Evolutionary conservation across 805 yeast genomes (phyloP).

Genomic region (Zygoascus flipseniorum): DNA sequence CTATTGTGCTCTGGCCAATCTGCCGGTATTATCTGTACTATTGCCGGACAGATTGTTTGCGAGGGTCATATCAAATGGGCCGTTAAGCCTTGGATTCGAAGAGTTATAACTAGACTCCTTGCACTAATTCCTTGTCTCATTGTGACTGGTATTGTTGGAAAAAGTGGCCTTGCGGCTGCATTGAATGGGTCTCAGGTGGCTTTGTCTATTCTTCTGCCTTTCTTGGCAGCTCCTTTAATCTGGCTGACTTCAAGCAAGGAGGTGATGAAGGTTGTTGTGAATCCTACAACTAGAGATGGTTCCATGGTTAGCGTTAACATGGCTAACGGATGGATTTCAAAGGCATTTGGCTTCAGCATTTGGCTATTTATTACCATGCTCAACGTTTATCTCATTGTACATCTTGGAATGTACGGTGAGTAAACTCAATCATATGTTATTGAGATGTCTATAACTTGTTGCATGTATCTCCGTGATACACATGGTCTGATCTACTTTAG

Average conservation of each 20-base stretch:
- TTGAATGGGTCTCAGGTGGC: slow-evolving; percentile 83
- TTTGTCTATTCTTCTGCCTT: slow-evolving; percentile 72
- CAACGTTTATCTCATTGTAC: slow-evolving; percentile 55
- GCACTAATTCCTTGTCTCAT: slow-evolving; percentile 75
- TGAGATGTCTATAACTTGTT: not conserved
- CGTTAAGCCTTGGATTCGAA: slow-evolving; percentile 68
- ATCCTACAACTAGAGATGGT: not conserved
- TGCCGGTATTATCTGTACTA: slow-evolving; percentile 88
- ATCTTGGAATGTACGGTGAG: slow-evolving; percentile 30
- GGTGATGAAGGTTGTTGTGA: slow-evolving; percentile 43
- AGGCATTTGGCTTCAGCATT: slow-evolving; percentile 42
- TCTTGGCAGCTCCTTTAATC: slow-evolving; percentile 75
- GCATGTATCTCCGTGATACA: too few relatives aligned
- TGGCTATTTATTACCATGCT: slow-evolving; percentile 69
- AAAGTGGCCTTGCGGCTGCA: slow-evolving; percentile 60
- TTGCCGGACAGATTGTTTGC: slow-evolving; percentile 86
- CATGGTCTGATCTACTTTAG: too few relatives aligned
- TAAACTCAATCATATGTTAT: not conserved
- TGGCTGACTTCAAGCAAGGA: slow-evolving; percentile 66
- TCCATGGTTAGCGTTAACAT: slow-evolving; percentile 1
- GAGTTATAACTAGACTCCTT: slow-evolving; percentile 67
- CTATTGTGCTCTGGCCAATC: slow-evolving; percentile 78
- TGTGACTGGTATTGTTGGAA: slow-evolving; percentile 64
- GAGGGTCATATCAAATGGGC: slow-evolving; percentile 88
- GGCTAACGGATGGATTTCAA: slow-evolving; percentile 49